A percentile compares a stretch with the other conserved stretches of the same genome.
phyloP scores from a whole-genome alignment of 805 yeast genomes.

The Nakazawaea populi region DNA sequence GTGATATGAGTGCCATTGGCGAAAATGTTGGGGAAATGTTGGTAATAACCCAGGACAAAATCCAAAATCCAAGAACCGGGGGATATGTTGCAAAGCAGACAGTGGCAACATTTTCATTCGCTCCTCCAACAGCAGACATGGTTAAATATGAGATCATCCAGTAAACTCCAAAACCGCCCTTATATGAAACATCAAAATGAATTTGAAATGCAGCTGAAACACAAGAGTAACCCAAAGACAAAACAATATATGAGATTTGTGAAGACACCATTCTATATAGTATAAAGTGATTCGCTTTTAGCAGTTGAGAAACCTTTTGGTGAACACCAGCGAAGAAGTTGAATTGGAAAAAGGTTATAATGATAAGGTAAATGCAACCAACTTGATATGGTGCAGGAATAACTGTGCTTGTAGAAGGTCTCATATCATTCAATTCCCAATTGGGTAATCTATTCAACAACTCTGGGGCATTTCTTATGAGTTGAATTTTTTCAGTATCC shows the following conservation, averaged over 20 bases:
- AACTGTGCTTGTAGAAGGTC: constrained; percentile 42
- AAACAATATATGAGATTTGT: constrained; percentile 41
- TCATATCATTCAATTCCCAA: constrained; percentile 34
- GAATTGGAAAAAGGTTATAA: constrained; percentile 63
- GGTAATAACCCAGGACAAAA: constrained; percentile 61
- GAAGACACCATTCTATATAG: constrained; percentile 46
- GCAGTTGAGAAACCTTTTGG: constrained; percentile 35
- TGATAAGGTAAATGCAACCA: constrained; percentile 61
- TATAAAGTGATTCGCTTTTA: constrained; percentile 41
- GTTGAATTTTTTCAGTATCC: constrained; percentile 11
- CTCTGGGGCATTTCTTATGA: constrained; percentile 16
- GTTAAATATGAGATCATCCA: constrained; percentile 68
- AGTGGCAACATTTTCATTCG: constrained; percentile 60
- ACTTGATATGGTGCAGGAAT: constrained; percentile 62
- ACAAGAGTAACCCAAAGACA: constrained; percentile 52
- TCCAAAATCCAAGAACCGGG: constrained; percentile 65
- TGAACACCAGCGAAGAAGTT: constrained; percentile 52
- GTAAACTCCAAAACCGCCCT: constrained; percentile 63
- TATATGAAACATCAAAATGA: constrained; percentile 47
- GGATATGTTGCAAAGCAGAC: constrained; percentile 49
- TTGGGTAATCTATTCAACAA: constrained; percentile 28
- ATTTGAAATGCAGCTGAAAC: constrained; percentile 63
- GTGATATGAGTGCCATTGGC: constrained; percentile 53
- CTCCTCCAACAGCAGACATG: constrained; percentile 73
- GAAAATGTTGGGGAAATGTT: constrained; percentile 68